A percentile compares a stretch with the other conserved stretches of the same genome.
Conservation (phyloP, 352 stramenopile species). For the Phytophthora chlamydospora region DNA sequence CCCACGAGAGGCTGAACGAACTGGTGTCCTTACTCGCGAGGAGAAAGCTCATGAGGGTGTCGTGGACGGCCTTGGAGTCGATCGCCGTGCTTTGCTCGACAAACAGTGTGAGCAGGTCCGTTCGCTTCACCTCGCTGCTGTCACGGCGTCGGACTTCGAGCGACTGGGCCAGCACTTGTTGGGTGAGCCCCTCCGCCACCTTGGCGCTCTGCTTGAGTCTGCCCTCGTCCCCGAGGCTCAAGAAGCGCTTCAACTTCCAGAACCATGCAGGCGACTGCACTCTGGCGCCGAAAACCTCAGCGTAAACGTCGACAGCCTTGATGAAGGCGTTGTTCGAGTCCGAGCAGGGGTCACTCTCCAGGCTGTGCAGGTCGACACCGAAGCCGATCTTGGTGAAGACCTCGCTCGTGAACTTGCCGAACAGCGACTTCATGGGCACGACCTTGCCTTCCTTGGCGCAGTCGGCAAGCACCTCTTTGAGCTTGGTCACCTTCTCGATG, state of each 20-base stretch:
- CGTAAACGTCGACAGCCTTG: slow-evolving; percentile 46
- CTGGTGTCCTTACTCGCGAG: slow-evolving; percentile 68
- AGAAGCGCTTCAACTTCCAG: slow-evolving; percentile 41
- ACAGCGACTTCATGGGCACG: slow-evolving; percentile 44
- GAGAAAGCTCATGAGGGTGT: slow-evolving; percentile 71
- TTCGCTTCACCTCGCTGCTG: slow-evolving; percentile 22
- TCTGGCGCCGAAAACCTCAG: slow-evolving; percentile 19
- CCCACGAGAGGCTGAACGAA: slow-evolving; percentile 53
- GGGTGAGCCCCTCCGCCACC: slow-evolving; percentile 35
- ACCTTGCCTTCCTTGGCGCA: slow-evolving; percentile 6
- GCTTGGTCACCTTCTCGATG: slow-evolving; percentile 28
- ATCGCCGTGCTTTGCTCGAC: slow-evolving; percentile 32
- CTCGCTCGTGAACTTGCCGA: slow-evolving; percentile 69
- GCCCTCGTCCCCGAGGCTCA: slow-evolving; percentile 30
- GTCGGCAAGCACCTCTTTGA: slow-evolving; percentile 34
- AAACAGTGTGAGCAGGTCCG: slow-evolving; percentile 43
- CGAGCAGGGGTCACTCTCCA: slow-evolving; percentile 25
- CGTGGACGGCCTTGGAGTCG: slow-evolving; percentile 45
- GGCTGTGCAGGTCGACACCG: slow-evolving; percentile 49
- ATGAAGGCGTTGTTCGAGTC: slow-evolving; percentile 41
- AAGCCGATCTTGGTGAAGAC: slow-evolving; percentile 79
- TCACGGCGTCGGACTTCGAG: slow-evolving; percentile 26
- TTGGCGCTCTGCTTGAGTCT: slow-evolving; percentile 29
- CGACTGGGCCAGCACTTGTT: slow-evolving; percentile 42
- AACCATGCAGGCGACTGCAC: slow-evolving; percentile 40